Base-by-base conservation (phyloP, 2,329 filamentous ascomycete genomes). In the Trichoderma atroviride region DNA sequence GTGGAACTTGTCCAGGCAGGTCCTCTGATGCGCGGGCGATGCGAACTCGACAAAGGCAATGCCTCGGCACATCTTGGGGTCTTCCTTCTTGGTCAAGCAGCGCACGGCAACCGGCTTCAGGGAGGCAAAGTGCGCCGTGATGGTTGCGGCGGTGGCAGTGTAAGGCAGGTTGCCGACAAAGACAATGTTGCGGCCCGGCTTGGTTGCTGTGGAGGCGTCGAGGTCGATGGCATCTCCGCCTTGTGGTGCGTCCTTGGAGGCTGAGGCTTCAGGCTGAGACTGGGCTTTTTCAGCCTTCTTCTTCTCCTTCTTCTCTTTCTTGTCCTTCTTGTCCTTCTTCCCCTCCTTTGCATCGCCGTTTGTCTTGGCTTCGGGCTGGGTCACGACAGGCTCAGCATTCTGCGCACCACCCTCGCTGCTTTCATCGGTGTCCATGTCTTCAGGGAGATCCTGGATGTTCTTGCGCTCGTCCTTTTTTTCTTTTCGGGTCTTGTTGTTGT, bases 21-120 rank as follows among this genome's bases (percentile, higher is more conserved):
- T 96, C 84, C 96, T 92, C 93, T 97, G 96, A 77, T 91, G 89
- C 80, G 94, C 92, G 81, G 90, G 96, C 74, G 89, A 87, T 72
- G 89, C 89, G 78, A 97, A 98, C 80, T 98, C 95, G 74, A 98
- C 84, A 79, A 97, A 97, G 6, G 92, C 93, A 75, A 92, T 91
- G 43, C 93, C 92, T 74, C 91, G 91, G 76, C 88, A 91, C 73
- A 89, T 74, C 67, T 83, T 84, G 14, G 87, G 85, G 72, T 88
- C 84, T 66, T 83, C 83, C 73, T 89, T 88, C 75, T 92, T 87
- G 65, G 89, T 92, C 59, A 92, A 88, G 71, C 93, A 89, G 27
- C 95, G 92, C 69, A 81, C 80, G 31, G 79, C 77, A 19, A 77
- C 68, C 29, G 80, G 80, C 24, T 74, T 73, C 72, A 97, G 87